Conservation (phyloP, 2,329 filamentous ascomycete species). For the Neonectria coccinea region DNA sequence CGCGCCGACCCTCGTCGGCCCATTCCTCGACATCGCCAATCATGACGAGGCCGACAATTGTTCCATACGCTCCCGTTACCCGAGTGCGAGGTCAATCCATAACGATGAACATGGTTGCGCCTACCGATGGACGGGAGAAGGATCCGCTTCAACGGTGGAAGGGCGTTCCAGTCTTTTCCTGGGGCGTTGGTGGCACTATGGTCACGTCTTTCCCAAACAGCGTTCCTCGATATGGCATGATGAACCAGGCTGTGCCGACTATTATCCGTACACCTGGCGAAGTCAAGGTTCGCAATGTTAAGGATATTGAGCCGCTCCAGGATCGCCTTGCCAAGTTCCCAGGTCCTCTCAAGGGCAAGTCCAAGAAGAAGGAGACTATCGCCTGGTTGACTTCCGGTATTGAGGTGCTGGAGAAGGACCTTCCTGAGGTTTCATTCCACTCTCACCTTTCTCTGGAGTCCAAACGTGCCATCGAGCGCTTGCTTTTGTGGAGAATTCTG, state of each 20-base stretch:
- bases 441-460: conserved; percentile 68
- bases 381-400: conserved; percentile 85
- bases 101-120: conserved; percentile 68
- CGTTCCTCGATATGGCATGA: conserved; percentile 85
- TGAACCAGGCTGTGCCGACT: conserved; percentile 77
- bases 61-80: conserved; percentile 47
- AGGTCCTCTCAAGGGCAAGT: conserved; percentile 87
- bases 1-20: conserved; percentile 66
- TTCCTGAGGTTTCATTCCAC: conserved; percentile 62
- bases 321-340: conserved; percentile 86
- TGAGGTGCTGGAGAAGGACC: conserved; percentile 73
- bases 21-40: conserved; percentile 58
- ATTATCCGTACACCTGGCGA: conserved; percentile 87
- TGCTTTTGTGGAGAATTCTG: conserved; percentile 89
- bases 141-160: conserved; percentile 92
- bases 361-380: conserved; percentile 94
- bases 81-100: conserved; percentile 66
- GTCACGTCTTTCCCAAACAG: conserved; percentile 90
- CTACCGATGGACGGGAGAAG: conserved; percentile 73
- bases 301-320: conserved; percentile 76
- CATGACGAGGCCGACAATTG: conserved; percentile 41
- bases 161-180: conserved; percentile 86
- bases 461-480: conserved; percentile 81
- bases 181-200: conserved; percentile 87
- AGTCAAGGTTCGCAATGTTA: conserved; percentile 80